Percentiles rank a stretch among this genome's conserved stretches.
These are phyloP conservation scores for Thermochaetoides dissita DNA, from an alignment of 2,329 filamentous ascomycete genomes.

Conservation along the genomic window DNA sequence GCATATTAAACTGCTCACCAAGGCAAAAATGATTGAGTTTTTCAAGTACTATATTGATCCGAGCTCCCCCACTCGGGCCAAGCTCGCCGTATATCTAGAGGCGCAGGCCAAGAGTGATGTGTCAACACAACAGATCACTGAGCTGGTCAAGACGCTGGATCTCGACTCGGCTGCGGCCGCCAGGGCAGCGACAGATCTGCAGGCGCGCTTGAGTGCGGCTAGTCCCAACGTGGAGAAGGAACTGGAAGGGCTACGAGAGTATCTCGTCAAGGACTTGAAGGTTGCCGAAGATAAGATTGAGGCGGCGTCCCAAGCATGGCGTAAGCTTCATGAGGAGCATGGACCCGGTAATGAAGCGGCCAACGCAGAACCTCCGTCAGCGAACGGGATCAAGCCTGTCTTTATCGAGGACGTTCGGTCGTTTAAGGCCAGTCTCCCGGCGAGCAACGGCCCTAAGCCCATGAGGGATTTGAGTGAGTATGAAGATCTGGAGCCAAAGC, in stretches of 20 bases:
- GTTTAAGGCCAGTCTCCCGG: constrained; percentile 63
- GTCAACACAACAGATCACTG: constrained; percentile 27
- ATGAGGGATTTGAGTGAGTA: constrained; percentile 69
- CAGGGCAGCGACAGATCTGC: constrained; percentile 21
- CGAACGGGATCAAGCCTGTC: constrained; percentile 39
- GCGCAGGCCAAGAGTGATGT: constrained; percentile 50
- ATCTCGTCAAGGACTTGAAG: constrained; percentile 34
- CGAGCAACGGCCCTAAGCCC: constrained; percentile 59
- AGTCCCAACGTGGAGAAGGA: constrained; percentile 34
- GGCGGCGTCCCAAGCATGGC: constrained; percentile 25
- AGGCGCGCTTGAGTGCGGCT: constrained; percentile 21
- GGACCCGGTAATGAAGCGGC: constrained; percentile 13
- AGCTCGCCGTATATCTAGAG: constrained; percentile 68
- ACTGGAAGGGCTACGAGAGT: constrained; percentile 33
- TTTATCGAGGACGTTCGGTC: constrained; percentile 65
- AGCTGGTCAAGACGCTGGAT: constrained; percentile 24
- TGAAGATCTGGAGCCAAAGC: constrained; percentile 71
- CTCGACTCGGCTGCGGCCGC: constrained; percentile 21
- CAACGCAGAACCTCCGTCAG: constrained; percentile 18
- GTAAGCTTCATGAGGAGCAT: constrained; percentile 21
- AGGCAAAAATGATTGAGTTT: constrained; percentile 67
- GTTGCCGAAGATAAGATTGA: constrained; percentile 36
- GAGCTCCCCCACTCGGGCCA: constrained; percentile 58
- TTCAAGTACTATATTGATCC: constrained; percentile 65
- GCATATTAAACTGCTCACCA: constrained; percentile 59